These are phyloP conservation scores for Apiospora koreana DNA, from an alignment of 2,329 filamentous ascomycete genomes.

Conservation along the genomic window DNA sequence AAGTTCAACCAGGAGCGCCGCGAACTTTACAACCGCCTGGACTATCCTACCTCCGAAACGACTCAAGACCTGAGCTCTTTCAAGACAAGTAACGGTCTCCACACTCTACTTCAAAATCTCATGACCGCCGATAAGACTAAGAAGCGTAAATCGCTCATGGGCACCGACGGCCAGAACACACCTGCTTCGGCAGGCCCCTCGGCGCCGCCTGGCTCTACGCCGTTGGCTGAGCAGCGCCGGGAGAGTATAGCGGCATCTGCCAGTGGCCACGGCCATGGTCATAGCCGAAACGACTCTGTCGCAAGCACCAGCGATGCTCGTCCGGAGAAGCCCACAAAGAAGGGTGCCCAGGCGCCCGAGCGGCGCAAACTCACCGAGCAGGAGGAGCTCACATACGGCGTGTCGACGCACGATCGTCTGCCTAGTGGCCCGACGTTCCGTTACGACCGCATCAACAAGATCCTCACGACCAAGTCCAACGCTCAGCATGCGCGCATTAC, in stretches of 20 bases:
- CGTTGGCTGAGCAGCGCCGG: conserved; percentile 46
- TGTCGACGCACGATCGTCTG: conserved; percentile 77
- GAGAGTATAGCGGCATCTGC: conserved; percentile 54
- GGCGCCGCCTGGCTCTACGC: conserved; percentile 35
- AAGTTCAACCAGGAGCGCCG: conserved; percentile 84
- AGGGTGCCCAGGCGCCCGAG: conserved; percentile 45
- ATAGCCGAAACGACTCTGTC: conserved; percentile 47
- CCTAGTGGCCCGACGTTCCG: conserved; percentile 88
- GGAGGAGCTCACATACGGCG: conserved; percentile 79
- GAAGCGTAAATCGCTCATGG: conserved; percentile 74
- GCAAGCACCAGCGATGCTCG: conserved; percentile 38
- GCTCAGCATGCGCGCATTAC: conserved; percentile 76
- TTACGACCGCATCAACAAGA: conserved; percentile 77
- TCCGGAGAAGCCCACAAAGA: conserved; percentile 47
- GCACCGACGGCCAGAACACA: conserved; percentile 55
- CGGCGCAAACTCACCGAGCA: conserved; percentile 72
- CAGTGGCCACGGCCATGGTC: conserved; percentile 20
- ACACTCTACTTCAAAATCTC: conserved; percentile 78
- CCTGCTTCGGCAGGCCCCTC: conserved; percentile 37
- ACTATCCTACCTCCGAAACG: conserved; percentile 68
- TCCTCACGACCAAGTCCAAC: conserved; percentile 74
- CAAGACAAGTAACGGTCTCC: conserved; percentile 78
- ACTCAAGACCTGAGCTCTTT: conserved; percentile 71
- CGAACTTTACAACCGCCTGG: conserved; percentile 83
- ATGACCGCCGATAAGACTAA: conserved; percentile 84